Evolutionary conservation across 805 yeast species (phyloP), one percentile per base, ranked within the genome.

Genomic region (Naumovozyma baii): DNA sequence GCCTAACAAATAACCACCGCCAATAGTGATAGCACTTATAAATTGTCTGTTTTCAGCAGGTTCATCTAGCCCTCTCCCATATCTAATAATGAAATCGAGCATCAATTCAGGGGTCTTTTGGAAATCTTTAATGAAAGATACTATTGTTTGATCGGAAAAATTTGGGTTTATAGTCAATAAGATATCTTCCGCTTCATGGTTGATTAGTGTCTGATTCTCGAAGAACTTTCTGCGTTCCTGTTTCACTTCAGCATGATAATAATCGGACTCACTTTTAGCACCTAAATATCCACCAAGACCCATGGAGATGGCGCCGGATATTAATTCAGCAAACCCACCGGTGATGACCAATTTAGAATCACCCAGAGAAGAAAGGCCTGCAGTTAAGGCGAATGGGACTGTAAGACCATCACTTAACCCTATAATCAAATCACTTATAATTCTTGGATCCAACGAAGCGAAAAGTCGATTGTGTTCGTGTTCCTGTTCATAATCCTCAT

Each of bases 381-480:
- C 97, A 1, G 97, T 92, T 50, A 92, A 72, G 2, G 98, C 98
- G 70, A 90, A 90, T n/a, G 98, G 98, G 31, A 90, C 98, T 0
- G 97, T 90, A 48, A 90, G 72, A 3, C 98, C 98, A 60, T 90
- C 98, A 28, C 92, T 80, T 37, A 90, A 73, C 4, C 98, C 98
- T 55, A 90, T 90, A 49, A 90, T 86, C 40, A 84, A 72, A 61
- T 90, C 97, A 34, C 92, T 80, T 81, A 90, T 84, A 18, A 88
- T 88, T 59, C 98, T 76, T 8, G 98, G 98, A 57, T 83, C 92
- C 38, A 83, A 69, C 33, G 66, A 73, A 28, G 68, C 70, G 43
- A 79, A 67, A 20, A 41, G 14, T 12, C 34, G 28, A 9, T n/a
- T 31, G 19, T 35, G 14, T 14, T 32, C 16, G 8, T 32, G 19